phyloP scores from a whole-genome alignment of 2,329 filamentous ascomycete genomes.

The Acephala macrosclerotiorum region DNA sequence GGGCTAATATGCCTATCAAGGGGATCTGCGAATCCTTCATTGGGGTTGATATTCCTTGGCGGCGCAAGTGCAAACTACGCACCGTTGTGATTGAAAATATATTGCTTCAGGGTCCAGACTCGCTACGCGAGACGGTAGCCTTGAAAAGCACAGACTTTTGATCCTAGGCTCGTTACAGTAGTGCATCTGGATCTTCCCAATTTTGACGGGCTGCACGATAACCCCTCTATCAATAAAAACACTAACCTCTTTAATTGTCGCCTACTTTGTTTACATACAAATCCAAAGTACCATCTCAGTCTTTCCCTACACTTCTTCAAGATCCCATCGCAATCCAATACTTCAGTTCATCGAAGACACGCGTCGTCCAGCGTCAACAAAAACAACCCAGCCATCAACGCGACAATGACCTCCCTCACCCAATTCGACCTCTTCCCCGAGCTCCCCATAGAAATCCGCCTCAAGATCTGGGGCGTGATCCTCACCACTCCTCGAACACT shows the following conservation, averaged over 20 bases:
- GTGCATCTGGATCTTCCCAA: too few relatives aligned
- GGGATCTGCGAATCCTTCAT: not conserved
- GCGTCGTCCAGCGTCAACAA: not conserved
- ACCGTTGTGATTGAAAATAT: not conserved
- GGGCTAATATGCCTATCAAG: not conserved
- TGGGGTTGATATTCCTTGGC: not conserved
- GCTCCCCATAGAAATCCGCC: conserved; percentile 40
- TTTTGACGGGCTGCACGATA: not conserved
- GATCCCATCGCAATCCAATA: not conserved
- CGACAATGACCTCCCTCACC: conserved; percentile 20
- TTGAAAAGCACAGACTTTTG: too few relatives aligned
- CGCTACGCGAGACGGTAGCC: too few relatives aligned
- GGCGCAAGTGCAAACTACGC: not conserved
- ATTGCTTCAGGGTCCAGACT: too few relatives aligned
- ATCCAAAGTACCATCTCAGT: too few relatives aligned
- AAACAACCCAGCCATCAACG: not conserved
- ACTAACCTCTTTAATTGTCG: not conserved
- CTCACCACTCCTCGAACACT: conserved; percentile 32
- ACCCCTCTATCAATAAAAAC: not conserved
- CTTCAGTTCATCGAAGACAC: not conserved
- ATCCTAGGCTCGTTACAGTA: too few relatives aligned
- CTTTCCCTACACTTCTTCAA: too few relatives aligned
- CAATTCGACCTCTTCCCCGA: conserved; percentile 38
- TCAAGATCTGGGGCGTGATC: conserved; percentile 38
- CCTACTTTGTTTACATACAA: conserved; percentile 2